phyloP scores from a whole-genome alignment of 352 stramenopile genomes.

The Pythium coloratum region DNA sequence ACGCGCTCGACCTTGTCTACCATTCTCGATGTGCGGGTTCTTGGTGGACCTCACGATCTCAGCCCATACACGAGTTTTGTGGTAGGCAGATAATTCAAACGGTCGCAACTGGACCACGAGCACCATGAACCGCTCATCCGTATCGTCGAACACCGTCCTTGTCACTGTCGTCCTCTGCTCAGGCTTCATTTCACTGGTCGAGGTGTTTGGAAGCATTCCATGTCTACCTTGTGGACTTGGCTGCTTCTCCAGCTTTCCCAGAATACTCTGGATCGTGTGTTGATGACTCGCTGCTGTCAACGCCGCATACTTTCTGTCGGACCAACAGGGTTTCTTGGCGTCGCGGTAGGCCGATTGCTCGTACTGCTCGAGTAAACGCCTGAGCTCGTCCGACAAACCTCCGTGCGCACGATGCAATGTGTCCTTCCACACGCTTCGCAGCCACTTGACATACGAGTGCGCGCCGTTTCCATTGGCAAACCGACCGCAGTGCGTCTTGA shows the following conservation, averaged over 20 bases:
- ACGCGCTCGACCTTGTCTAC: not conserved
- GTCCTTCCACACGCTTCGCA: not conserved
- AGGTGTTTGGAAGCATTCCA: too few relatives aligned
- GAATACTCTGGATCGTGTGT: too few relatives aligned
- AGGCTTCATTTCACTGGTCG: too few relatives aligned
- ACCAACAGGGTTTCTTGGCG: too few relatives aligned
- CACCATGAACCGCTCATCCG: constrained; percentile 1
- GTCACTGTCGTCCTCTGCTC: too few relatives aligned
- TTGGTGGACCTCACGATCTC: constrained; percentile 4
- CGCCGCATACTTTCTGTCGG: not conserved
- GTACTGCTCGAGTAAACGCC: not conserved
- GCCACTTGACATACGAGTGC: not conserved
- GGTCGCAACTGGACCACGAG: constrained; percentile 15
- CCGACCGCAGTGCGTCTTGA: not conserved
- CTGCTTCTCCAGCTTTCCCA: too few relatives aligned
- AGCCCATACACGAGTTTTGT: not conserved
- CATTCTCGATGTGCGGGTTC: constrained; percentile 7
- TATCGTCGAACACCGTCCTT: not conserved
- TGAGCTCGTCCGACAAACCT: not conserved
- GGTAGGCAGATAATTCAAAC: not conserved
- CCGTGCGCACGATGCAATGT: not conserved
- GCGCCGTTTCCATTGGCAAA: not conserved
- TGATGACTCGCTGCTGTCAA: not conserved
- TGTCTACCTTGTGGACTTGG: too few relatives aligned
- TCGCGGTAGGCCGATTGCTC: not conserved